Base-by-base conservation (phyloP, 2,329 filamentous ascomycete species). In the Lasiodiplodia hormozganensis region DNA sequence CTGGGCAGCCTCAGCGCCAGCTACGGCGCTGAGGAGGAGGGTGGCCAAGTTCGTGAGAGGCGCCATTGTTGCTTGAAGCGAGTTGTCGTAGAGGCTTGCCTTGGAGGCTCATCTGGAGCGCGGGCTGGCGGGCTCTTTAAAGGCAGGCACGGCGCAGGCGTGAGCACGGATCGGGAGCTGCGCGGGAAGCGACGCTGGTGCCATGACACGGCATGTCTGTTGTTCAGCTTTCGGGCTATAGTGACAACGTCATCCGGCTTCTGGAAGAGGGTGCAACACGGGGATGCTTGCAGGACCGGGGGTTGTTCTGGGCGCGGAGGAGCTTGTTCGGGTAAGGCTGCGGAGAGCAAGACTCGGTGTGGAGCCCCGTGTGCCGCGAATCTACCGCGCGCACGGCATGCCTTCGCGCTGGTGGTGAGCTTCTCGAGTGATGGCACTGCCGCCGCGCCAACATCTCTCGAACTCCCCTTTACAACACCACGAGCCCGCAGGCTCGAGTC, bases 1-100 rank as follows among this genome's bases (percentile, higher is more conserved):
- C 47, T 70, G 69, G 14, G 64, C 62, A 8, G 36, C 67, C 38
- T 68, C 66, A 18, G 54, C 67, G 60, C 58, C 60, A 40, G 67
- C 67, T 25, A 60, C 67, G 52, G 60, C 67, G 60, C 58, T 52
- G 58, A 68, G 52, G 38, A 65, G 40, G 10, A 68, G 57, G 11
- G 66, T 51, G 34, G 66, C 66, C 56, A 68, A 25, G 54, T 56
- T 60, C 21, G 18, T 64, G 52, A 68, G 58, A 58, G 67, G 67
- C 51, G 67, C 67, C 67, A 68, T 68, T 62, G 66, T 56, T 58
- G 56, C 60, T 52, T 60, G 54, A 43, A 47, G 43, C 31, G 43
- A 40, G 43, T 36, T 64, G 43, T 60, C 43, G 43, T 67, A 31
- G 54, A 67, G 40, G 65, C 65, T n/a, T 67, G 53, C 31, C 65